Percentiles rank a stretch among this genome's conserved stretches.
phyloP scores from a whole-genome alignment of 1,284 basidiomycete species.

The Ustilago loliicola region DNA sequence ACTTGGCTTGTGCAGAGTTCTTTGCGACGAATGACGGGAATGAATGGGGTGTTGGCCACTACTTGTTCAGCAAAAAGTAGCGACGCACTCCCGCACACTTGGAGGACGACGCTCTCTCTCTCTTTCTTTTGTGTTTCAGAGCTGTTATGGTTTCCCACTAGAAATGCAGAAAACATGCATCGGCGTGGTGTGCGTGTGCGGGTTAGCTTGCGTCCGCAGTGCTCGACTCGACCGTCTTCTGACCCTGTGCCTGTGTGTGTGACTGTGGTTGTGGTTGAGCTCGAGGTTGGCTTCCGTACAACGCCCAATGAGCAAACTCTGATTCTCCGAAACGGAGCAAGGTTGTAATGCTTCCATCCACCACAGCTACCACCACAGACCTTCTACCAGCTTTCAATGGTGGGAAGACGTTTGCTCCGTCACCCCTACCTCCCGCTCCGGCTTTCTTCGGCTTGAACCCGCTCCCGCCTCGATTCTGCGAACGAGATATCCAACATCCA shows the following conservation, averaged over 20 bases:
- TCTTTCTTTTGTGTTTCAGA: not conserved
- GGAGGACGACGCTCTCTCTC: too few relatives aligned
- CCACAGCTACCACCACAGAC: constrained; percentile 86
- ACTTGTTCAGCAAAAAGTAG: constrained; percentile 72
- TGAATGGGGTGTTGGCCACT: constrained; percentile 77
- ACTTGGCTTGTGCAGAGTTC: constrained; percentile 81
- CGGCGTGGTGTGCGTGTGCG: too few relatives aligned
- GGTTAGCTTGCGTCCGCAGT: too few relatives aligned
- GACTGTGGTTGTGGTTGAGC: not conserved
- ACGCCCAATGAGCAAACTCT: constrained; percentile 80
- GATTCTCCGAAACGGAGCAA: constrained; percentile 90
- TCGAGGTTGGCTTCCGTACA: constrained; percentile 20
- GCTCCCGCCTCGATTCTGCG: not conserved
- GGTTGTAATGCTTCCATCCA: constrained; percentile 88
- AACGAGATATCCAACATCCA: constrained; percentile 18
- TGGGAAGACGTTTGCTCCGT: constrained; percentile 70
- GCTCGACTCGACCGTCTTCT: not conserved
- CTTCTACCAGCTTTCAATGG: constrained; percentile 85
- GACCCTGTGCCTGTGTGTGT: not conserved
- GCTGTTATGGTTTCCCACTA: too few relatives aligned
- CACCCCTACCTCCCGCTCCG: constrained; percentile 37
- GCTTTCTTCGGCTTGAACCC: not conserved
- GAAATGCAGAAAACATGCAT: too few relatives aligned
- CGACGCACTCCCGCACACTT: too few relatives aligned
- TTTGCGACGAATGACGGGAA: constrained; percentile 79